Evolutionary conservation across 768 basidiomycete species (phyloP).

Genomic region (Gloeophyllum trabeum): DNA sequence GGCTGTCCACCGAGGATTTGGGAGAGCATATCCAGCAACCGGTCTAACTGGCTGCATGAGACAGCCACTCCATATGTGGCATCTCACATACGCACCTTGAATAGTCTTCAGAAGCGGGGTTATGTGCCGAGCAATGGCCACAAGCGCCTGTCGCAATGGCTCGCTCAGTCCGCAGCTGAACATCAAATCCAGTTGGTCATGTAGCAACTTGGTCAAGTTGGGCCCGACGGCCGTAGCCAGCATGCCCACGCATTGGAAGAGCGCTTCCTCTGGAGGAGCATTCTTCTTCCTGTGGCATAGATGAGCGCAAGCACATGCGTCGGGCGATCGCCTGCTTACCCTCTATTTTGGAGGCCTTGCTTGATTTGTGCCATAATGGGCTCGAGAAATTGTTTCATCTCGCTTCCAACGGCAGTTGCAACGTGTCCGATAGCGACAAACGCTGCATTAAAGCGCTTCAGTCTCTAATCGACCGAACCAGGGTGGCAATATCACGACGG

Average conservation of each 20-base stretch:
- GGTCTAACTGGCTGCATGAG: slow-evolving; percentile 38
- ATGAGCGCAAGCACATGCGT: neutral
- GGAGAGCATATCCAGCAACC: slow-evolving; percentile 79
- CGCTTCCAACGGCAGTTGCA: slow-evolving; percentile 81
- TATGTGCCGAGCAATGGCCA: slow-evolving; percentile 77
- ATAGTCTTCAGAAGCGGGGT: slow-evolving; percentile 86
- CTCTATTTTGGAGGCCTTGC: slow-evolving; percentile 74
- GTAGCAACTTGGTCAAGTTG: slow-evolving; percentile 88
- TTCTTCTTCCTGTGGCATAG: slow-evolving; percentile 57
- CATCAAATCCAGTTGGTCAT: slow-evolving; percentile 96
- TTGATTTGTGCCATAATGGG: slow-evolving; percentile 85
- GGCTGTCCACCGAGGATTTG: slow-evolving; percentile 70
- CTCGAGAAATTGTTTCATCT: slow-evolving; percentile 94
- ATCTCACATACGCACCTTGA: slow-evolving; percentile 48
- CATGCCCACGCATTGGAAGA: slow-evolving; percentile 98
- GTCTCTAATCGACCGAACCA: no score
- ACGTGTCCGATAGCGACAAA: slow-evolving; percentile 97
- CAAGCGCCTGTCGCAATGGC: slow-evolving; percentile 73
- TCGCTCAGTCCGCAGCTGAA: slow-evolving; percentile 90
- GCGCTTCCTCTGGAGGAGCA: slow-evolving; percentile 86
- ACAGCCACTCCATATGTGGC: neutral
- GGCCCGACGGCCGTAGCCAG: slow-evolving; percentile 91
- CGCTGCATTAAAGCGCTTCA: slow-evolving; percentile 36
- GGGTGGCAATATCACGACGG: neutral
- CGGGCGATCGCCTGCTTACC: slow-evolving; percentile 34